Conservation (phyloP, 768 basidiomycete species). For the Suillus hirtellus region DNA sequence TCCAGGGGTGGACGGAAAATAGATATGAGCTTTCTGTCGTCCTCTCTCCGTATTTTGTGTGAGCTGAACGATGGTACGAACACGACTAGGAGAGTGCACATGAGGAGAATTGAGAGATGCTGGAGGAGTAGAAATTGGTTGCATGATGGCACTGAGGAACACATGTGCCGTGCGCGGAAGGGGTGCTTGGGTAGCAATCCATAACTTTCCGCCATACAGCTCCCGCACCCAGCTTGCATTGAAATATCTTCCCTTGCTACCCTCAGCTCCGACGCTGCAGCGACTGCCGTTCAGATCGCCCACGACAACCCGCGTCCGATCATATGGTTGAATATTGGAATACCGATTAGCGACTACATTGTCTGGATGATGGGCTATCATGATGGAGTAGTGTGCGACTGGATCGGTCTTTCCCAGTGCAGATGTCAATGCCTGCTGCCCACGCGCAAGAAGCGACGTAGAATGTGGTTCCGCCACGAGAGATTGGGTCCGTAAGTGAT, state of each 20-base stretch:
- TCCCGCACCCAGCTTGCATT: slow-evolving; percentile 90
- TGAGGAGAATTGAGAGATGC: slow-evolving; percentile 20
- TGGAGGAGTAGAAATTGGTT: slow-evolving; percentile 43
- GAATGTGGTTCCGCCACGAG: slow-evolving; percentile 13
- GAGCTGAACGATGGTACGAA: slow-evolving; percentile 81
- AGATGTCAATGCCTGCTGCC: slow-evolving; percentile 13
- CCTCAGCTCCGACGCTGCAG: slow-evolving; percentile 14
- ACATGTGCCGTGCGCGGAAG: slow-evolving; percentile 67
- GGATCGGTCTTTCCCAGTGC: slow-evolving; percentile 19
- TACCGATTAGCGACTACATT: slow-evolving; percentile 68
- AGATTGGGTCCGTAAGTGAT: slow-evolving; percentile 30
- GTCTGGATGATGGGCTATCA: slow-evolving; percentile 44
- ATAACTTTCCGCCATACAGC: slow-evolving; percentile 67
- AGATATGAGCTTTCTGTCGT: slow-evolving; percentile 71
- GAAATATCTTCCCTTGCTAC: slow-evolving; percentile 54
- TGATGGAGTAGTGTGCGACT: slow-evolving; percentile 55
- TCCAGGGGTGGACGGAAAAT: slow-evolving; percentile 68
- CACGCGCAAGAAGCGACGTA: slow-evolving; percentile 2
- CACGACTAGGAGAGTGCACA: slow-evolving; percentile 36
- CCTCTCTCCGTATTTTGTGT: slow-evolving; percentile 72
- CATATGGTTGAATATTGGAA: slow-evolving; percentile 72
- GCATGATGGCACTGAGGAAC: slow-evolving; percentile 71
- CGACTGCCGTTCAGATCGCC: slow-evolving; percentile 17
- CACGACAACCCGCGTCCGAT: slow-evolving; percentile 73
- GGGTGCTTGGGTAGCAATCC: slow-evolving; percentile 88